Evolutionary conservation across 2,329 filamentous ascomycete species (phyloP), one percentile per base, ranked within the genome.

Genomic region (Colletotrichum gigasporum): DNA sequence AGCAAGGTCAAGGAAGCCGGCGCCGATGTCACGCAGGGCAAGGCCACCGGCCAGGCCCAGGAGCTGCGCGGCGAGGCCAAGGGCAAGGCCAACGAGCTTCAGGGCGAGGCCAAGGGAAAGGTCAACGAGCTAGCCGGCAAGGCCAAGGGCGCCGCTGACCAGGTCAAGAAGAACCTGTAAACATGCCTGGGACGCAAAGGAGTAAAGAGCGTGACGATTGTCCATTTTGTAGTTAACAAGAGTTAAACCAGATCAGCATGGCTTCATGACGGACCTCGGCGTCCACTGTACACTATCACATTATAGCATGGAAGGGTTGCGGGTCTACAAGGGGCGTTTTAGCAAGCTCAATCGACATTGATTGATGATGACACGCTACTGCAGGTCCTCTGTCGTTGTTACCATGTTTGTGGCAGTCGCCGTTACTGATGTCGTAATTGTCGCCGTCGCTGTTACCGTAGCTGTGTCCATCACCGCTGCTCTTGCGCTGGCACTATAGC

Each of bases 1-100:
- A 71, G 77, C 63, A 87, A 87, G 72, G 77, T 82, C 53, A 86
- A 86, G 74, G 76, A 83, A 26, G 77, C 77, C 24, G 74, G 76
- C 11, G 70, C 77, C 5, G 72, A 83, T 3, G 70, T 74, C 16
- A 71, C 68, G 18, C 73, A 73, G 55, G 79, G 79, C 53, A 71
- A 81, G 64, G 76, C 75, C 12, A 74, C 77, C 63, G 76, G 76
- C 26, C 75, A 75, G 60, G 76, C 79, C 0, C 70, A 74, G 28
- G 73, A 80, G 63, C 63, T 76, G 9, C 75, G 79, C 70, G 82
- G 80, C 8, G 69, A 78, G 35, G 65, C 71, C 4, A 72, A 78
- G 68, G 77, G 78, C 39, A 82, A 83, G 67, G 80, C 78, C 1
- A 75, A 68, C 7, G 75, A 81, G 67, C 39, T 75, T 2, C 68